These are phyloP conservation scores for Quercus wislizeni DNA, from an alignment of 306 rosid species.

Conservation along the genomic window DNA sequence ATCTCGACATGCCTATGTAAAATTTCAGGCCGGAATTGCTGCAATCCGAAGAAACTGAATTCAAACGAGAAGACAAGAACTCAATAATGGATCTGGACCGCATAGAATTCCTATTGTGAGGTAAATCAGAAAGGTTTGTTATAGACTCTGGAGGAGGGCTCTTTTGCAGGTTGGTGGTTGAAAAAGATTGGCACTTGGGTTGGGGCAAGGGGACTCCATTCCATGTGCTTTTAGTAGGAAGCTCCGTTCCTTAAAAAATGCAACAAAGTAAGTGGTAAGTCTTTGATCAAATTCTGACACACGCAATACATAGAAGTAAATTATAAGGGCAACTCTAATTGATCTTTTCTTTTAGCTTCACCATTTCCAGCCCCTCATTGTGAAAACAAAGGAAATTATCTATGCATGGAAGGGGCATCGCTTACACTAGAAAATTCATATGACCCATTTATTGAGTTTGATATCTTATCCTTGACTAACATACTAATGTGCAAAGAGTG, in stretches of 20 bases:
- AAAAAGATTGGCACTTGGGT: slow-evolving; percentile 48
- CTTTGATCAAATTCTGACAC: slow-evolving; percentile 11
- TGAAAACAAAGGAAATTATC: not conserved
- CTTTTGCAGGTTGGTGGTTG: slow-evolving; percentile 96
- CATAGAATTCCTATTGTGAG: slow-evolving; percentile 25
- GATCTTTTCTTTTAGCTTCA: not conserved
- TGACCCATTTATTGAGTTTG: not conserved
- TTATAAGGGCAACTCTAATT: slow-evolving; percentile 7
- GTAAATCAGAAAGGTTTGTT: slow-evolving; percentile 35
- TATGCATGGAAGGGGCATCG: not conserved
- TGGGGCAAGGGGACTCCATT: slow-evolving; percentile 74
- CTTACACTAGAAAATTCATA: not conserved
- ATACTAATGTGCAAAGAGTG: not conserved
- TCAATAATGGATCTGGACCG: slow-evolving; percentile 26
- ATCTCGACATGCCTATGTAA: slow-evolving; percentile 60
- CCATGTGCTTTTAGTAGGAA: slow-evolving; percentile 96
- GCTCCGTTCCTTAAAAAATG: slow-evolving; percentile 80
- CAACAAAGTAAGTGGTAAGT: slow-evolving; percentile 20
- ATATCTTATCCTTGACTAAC: not conserved
- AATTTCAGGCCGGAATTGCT: slow-evolving; percentile 74
- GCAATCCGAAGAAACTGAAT: slow-evolving; percentile 42
- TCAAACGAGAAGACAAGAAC: slow-evolving; percentile 40
- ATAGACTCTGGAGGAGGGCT: slow-evolving; percentile 85
- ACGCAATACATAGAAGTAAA: not conserved
- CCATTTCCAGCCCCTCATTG: not conserved